Conservation (phyloP, 352 stramenopile genomes). For the Phytophthora palmivora region DNA sequence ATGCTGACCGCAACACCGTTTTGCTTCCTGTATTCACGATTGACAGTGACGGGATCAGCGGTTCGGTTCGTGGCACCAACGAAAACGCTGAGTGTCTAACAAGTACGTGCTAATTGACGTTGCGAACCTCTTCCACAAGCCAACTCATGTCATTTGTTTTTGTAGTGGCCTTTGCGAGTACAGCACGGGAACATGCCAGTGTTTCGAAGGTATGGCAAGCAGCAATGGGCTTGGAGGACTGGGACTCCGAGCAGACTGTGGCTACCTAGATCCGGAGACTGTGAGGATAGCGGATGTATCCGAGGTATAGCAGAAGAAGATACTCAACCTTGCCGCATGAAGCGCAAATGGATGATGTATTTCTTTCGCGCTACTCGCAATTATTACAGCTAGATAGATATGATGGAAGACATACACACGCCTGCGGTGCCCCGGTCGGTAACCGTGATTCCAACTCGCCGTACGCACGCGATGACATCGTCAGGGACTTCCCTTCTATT, state of each 20-base stretch:
- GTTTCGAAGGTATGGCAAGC: slow-evolving; percentile 77
- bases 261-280: slow-evolving; percentile 51
- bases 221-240: slow-evolving; percentile 59
- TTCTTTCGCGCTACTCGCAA: slow-evolving; percentile 42
- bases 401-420: slow-evolving; percentile 39
- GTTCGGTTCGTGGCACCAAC: slow-evolving; percentile 63
- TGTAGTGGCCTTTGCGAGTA: slow-evolving; percentile 71
- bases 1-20: slow-evolving; percentile 34
- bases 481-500: slow-evolving; percentile 38
- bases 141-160: slow-evolving; percentile 4
- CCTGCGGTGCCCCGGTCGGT: slow-evolving; percentile 11
- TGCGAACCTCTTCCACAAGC: background rate
- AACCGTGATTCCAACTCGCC: slow-evolving; percentile 11
- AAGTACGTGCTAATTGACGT: slow-evolving; percentile 51
- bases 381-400: slow-evolving; percentile 49
- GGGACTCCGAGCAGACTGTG: slow-evolving; percentile 71
- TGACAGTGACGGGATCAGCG: slow-evolving; percentile 58
- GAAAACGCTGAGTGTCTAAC: slow-evolving; percentile 78
- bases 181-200: slow-evolving; percentile 53
- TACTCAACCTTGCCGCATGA: background rate
- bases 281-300: slow-evolving; percentile 46
- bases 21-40: slow-evolving; percentile 60
- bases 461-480: slow-evolving; percentile 14
- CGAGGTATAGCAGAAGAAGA: slow-evolving; percentile 18
- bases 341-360: slow-evolving; percentile 32